Percentiles rank a stretch among this genome's conserved stretches.
Conservation (phyloP, 2,329 filamentous ascomycete genomes). For the Trichoderma hamatum region DNA sequence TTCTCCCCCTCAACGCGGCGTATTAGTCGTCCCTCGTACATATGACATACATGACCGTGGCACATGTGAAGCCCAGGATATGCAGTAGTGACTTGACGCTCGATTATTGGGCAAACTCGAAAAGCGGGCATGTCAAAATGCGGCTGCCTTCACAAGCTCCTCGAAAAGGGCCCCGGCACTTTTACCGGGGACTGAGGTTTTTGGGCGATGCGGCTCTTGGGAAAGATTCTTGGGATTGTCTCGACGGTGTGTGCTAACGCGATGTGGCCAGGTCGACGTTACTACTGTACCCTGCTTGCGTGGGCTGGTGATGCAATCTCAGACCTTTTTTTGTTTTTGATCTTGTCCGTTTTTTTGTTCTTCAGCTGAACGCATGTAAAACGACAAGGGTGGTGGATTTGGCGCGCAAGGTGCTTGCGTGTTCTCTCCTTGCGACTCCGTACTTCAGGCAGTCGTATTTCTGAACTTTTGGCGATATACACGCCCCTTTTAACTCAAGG, state of each 20-base stretch:
- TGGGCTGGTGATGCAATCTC: constrained; percentile 21
- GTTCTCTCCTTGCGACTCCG: background rate
- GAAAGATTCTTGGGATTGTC: background rate
- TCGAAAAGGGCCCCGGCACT: background rate
- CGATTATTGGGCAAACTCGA: background rate
- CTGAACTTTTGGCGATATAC: background rate
- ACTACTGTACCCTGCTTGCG: background rate
- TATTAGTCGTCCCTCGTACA: background rate
- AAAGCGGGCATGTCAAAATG: constrained; percentile 22
- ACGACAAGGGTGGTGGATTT: background rate
- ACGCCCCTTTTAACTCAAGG: constrained; percentile 13
- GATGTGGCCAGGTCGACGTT: background rate
- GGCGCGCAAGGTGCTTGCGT: constrained; percentile 17
- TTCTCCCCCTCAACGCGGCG: background rate
- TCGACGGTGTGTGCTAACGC: background rate
- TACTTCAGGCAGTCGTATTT: constrained; percentile 8
- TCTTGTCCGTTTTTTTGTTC: background rate
- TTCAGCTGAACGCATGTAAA: background rate
- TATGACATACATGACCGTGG: background rate
- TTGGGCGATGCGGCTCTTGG: constrained; percentile 17
- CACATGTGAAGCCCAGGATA: constrained; percentile 9
- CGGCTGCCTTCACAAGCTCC: constrained; percentile 19
- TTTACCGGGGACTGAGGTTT: background rate
- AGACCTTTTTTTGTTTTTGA: background rate
- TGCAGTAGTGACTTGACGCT: background rate